A percentile compares a stretch with the other conserved stretches of the same genome.
These are phyloP conservation scores for Chlamydomonas schloesseri DNA, from an alignment of 139 green algal genomes.

Conservation along the genomic window DNA sequence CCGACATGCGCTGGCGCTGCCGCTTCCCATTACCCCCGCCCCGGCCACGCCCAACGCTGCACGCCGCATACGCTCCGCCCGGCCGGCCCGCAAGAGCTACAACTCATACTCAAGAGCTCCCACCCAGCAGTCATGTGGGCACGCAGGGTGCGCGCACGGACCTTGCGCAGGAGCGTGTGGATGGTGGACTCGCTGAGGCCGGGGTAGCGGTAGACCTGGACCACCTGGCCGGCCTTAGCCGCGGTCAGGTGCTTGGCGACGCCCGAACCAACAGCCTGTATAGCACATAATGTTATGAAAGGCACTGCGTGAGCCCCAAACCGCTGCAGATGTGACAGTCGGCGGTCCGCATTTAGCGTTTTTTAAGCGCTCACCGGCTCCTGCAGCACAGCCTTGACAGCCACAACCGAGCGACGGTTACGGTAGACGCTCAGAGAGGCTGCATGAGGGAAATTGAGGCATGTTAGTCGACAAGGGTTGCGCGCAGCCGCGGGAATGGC, in stretches of 20 bases:
- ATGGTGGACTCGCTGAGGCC: constrained; percentile 75
- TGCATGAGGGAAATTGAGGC: neutral
- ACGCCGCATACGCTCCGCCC: too few relatives aligned
- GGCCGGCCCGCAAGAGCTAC: neutral
- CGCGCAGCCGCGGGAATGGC: neutral
- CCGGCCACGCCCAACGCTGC: neutral
- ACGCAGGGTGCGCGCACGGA: neutral
- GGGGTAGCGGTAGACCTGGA: constrained; percentile 91
- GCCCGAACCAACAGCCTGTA: constrained; percentile 1
- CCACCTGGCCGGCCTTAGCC: constrained; percentile 57
- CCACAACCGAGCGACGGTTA: constrained; percentile 15
- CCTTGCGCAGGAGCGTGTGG: constrained; percentile 76
- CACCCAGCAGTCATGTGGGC: neutral
- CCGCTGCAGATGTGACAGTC: neutral
- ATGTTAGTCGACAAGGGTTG: too few relatives aligned
- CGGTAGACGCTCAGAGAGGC: neutral
- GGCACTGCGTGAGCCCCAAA: neutral
- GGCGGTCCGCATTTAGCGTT: too few relatives aligned
- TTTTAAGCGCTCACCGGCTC: constrained; percentile 26
- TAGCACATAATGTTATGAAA: too few relatives aligned
- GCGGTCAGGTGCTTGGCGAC: constrained; percentile 30
- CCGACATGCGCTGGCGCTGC: too few relatives aligned
- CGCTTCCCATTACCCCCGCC: too few relatives aligned
- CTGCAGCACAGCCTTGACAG: constrained; percentile 38
- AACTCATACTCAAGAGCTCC: too few relatives aligned